Percentiles rank a stretch among this genome's conserved stretches.
Conservation (phyloP, 306 rosid genomes). For the Betula pendula region DNA sequence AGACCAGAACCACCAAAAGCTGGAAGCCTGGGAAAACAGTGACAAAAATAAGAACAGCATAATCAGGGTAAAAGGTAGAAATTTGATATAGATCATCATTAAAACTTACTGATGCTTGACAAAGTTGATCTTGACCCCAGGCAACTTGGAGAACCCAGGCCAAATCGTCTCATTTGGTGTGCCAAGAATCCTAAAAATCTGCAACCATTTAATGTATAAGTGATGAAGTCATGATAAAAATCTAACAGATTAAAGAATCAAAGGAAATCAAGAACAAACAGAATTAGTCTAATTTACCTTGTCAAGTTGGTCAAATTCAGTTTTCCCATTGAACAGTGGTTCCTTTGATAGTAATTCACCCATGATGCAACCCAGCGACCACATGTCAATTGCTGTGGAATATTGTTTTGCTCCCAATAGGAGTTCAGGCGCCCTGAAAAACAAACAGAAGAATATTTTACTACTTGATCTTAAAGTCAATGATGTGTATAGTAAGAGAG, state of each 20-base stretch:
- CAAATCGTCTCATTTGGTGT: conserved; percentile 98
- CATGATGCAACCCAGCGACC: conserved; percentile 99
- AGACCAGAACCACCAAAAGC: conserved; percentile 98
- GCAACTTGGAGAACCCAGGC: conserved; percentile 93
- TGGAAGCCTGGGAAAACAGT: conserved; percentile 99
- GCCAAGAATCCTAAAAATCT: conserved; percentile 89
- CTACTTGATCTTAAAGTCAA: neutral
- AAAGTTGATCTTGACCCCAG: conserved; percentile 98
- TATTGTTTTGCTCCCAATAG: conserved; percentile 83
- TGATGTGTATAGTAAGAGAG: neutral
- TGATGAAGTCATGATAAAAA: neutral
- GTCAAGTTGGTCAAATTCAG: conserved; percentile 97
- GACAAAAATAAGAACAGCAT: conserved; percentile 69
- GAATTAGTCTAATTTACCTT: conserved; percentile 48
- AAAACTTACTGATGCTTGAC: conserved; percentile 97
- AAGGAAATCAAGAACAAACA: neutral
- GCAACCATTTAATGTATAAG: conserved; percentile 17
- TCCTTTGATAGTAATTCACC: conserved; percentile 93
- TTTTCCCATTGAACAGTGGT: conserved; percentile 88
- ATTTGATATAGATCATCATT: conserved; percentile 28
- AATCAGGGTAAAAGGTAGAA: conserved; percentile 27
- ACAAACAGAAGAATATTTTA: conserved; percentile 25
- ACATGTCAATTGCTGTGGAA: conserved; percentile 96
- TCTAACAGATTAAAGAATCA: neutral
- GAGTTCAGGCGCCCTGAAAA: conserved; percentile 93